Evolutionary conservation across 768 basidiomycete species (phyloP).

Genomic region (Pleurotus giganteus): DNA sequence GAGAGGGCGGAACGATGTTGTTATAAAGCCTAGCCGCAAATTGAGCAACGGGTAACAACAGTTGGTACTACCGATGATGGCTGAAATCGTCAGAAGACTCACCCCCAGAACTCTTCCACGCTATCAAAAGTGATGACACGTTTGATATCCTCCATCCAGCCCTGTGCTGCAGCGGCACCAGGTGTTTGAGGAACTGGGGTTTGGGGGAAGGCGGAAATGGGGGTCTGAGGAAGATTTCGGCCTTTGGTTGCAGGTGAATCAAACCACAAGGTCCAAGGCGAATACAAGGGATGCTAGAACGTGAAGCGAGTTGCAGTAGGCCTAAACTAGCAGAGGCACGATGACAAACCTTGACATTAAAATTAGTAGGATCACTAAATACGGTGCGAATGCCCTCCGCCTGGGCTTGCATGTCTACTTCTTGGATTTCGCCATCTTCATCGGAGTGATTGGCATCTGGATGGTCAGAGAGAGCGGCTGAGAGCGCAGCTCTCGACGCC

Average conservation of each 20-base stretch:
- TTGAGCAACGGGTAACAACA: constrained; percentile 18
- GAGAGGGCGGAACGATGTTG: constrained; percentile 94
- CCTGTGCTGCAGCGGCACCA: constrained; percentile 68
- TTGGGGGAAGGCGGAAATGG: constrained; percentile 72
- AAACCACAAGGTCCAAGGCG: constrained; percentile 97
- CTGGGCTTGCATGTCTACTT: constrained; percentile 81
- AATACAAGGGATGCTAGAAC: constrained; percentile 85
- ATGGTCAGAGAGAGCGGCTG: constrained; percentile 67
- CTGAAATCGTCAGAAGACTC: constrained; percentile 25
- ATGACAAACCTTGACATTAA: constrained; percentile 87
- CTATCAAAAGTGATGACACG: constrained; percentile 94
- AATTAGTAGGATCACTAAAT: constrained; percentile 88
- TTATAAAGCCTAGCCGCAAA: constrained; percentile 61
- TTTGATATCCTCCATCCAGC: constrained; percentile 99
- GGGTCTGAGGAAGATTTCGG: constrained; percentile 84
- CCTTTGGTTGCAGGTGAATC: constrained; percentile 92
- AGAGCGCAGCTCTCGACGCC: constrained; percentile 77
- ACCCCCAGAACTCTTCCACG: constrained; percentile 99
- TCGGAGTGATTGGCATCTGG: constrained; percentile 26
- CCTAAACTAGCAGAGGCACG: constrained; percentile 6
- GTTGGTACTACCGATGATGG: constrained; percentile 3
- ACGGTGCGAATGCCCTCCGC: constrained; percentile 87
- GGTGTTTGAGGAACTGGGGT: constrained; percentile 76
- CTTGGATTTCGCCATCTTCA: constrained; percentile 86
- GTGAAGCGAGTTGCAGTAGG: background rate